Base-by-base conservation (phyloP, 306 rosid genomes). In the Ormosia emarginata region DNA sequence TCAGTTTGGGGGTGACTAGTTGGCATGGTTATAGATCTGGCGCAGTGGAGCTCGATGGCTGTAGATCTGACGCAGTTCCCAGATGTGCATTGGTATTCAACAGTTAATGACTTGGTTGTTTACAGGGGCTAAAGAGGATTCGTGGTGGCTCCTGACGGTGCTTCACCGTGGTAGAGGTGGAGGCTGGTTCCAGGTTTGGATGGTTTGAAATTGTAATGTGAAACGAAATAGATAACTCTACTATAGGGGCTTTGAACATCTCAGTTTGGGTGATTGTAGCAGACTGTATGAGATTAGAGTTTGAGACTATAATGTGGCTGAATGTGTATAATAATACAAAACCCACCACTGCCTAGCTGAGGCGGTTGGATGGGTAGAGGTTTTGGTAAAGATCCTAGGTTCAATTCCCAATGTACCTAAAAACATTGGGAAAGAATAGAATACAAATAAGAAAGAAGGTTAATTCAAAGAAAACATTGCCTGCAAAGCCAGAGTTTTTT, bases 171-270 rank as follows among this genome's bases (percentile, higher is more conserved):
- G 24, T 24, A 24, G 24, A 24, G 24, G 24, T 1, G 1, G 24
- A 24, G 24, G 24, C 24, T 24, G 24, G 1, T 24, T 24, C 1
- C 24, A 24, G 1, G 24, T 24, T 24, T 24, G 24, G 24, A 24
- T 24, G 24, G 24, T 1, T 24, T 1, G 24, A 24, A 41, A 0
- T 40, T 46, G 10, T 46, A 29, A 66, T 36, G 30, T 55, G 11
- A 67, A 81, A 67, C 46, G 13, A 30, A n/a, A 44, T 47, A 37
- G 53, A 15, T 15, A 55, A 30, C 50, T 80, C 64, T 33, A 56
- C 39, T 36, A 15, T 41, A 67, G 40, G 72, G 33, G 32, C 44
- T 15, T 71, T 50, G 64, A 78, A 74, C 69, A 81, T 80, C 77
- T 36, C 18, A 63, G 52, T 50, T 56, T 33, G 61, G 62, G 62